Evolutionary conservation across 139 green algal genomes (phyloP).

Genomic region (Coccomyxa sp.): DNA sequence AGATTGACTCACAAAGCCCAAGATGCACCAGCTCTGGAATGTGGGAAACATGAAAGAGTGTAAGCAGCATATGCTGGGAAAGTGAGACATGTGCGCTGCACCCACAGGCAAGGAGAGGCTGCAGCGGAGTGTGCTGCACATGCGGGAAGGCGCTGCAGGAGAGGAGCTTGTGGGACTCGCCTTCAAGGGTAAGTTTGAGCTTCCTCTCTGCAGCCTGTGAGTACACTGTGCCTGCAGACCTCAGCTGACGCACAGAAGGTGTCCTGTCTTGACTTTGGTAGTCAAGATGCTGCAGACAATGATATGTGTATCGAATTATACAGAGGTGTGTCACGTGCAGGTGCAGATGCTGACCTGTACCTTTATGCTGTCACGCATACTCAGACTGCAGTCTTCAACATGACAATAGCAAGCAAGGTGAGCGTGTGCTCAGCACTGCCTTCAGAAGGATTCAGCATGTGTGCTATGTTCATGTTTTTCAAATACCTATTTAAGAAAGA

Average conservation of each 20-base stretch:
- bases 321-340: too few relatives aligned
- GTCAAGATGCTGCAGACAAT: too few relatives aligned
- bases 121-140: not conserved
- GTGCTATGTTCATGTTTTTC: not conserved
- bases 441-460: not conserved
- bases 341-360: conserved; percentile 14
- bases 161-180: not conserved
- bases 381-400: conserved; percentile 48
- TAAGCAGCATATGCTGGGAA: conserved; percentile 15
- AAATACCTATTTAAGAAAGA: not conserved
- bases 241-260: too few relatives aligned
- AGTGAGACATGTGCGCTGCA: conserved; percentile 13
- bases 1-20: conserved; percentile 4
- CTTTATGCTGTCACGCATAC: conserved; percentile 66
- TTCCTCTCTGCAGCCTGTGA: too few relatives aligned
- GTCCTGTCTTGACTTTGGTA: too few relatives aligned
- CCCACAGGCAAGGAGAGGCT: conserved; percentile 1
- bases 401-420: conserved; percentile 38
- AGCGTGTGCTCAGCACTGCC: not conserved
- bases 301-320: too few relatives aligned
- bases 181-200: not conserved
- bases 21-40: conserved; percentile 13
- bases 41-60: conserved; percentile 19
- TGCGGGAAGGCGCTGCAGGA: not conserved
- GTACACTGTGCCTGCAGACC: too few relatives aligned